Evolutionary conservation across 257 asterid genomes (phyloP), one percentile per base, ranked within the genome.

Genomic region (Forsythia suspensa): DNA sequence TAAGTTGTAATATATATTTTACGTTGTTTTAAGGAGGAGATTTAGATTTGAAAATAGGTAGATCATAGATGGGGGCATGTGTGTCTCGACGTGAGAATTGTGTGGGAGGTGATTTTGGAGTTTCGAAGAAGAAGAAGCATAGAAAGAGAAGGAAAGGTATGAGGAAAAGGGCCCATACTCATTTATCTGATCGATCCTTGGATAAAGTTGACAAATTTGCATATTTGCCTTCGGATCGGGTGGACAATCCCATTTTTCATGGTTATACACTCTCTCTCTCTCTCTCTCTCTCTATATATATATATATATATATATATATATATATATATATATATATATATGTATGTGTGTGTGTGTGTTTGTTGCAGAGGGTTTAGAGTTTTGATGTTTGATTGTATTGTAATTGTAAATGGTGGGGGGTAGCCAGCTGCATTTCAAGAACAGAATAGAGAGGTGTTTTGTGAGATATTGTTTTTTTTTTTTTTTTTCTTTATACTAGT

Each of bases 41-140:
- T 55, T 55, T 6, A 43, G 70, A 46, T 34, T 52, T 41, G 37
- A 65, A 71, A 72, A 34, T 38, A 70, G 81, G 38, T 24, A 9
- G 69, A 61, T 61, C 37, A 61, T 9, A 76, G 87, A 96, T 96
- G 99, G 99, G 99, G 73, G 89, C 89, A 3, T 94, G 99, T 77
- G 97, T 86, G 48, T 96, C 98, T 72, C 92, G 94, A 40, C 93
- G 89, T 76, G 86, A 80, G 70, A 84, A 82, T 21, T 89, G 97
- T 63, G 95, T 77, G 15, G 92, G 92, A 11, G 90, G 92, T 20
- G 82, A 83, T 78, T 74, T 67, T 3, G 87, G 84, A 36, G 83
- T 88, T 41, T 13, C 76, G 8, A 82, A 82, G 51, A 91, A 79
- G 89, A 91, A 80, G 87, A 89, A 79, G 65, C 46, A 36, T 36